phyloP scores from a whole-genome alignment of 148 eudicot genomes.

The Heliamphora exappendiculata region DNA sequence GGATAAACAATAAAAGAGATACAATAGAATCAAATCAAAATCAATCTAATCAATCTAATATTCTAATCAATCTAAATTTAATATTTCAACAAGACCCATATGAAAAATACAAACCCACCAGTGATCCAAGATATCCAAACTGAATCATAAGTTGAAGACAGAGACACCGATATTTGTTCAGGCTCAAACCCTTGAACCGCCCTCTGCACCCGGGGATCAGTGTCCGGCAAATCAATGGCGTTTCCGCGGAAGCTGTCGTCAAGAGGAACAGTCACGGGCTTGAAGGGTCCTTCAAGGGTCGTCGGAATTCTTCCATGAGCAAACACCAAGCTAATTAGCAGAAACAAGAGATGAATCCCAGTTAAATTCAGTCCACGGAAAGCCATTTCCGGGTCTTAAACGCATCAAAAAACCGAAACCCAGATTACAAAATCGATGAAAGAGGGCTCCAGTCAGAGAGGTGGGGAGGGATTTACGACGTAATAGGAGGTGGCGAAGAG shows the following conservation, averaged over 20 bases:
- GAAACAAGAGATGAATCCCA: not conserved
- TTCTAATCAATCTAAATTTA: no score
- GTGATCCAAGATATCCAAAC: constrained; percentile 98
- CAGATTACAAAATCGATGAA: not conserved
- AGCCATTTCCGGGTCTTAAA: not conserved
- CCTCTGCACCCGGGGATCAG: constrained; percentile 68
- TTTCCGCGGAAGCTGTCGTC: constrained; percentile 62
- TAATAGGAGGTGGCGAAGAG: no score
- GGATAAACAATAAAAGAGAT: not conserved
- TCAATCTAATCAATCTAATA: no score
- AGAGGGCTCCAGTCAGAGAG: not conserved
- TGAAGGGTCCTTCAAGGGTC: constrained; percentile 81
- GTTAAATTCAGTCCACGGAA: not conserved
- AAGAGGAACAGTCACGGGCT: constrained; percentile 68
- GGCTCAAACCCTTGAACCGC: constrained; percentile 59
- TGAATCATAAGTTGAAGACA: constrained; percentile 65
- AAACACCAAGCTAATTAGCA: not conserved
- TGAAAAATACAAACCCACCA: constrained; percentile 32
- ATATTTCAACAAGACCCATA: no score
- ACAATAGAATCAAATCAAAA: no score
- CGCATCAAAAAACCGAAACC: constrained; percentile 1
- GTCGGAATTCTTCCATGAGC: constrained; percentile 34
- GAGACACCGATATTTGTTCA: constrained; percentile 81
- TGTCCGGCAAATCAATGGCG: constrained; percentile 74
- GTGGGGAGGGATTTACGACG: not conserved